Evolutionary conservation across 1,284 basidiomycete genomes (phyloP).

Genomic region (Singerocomus inundabilis): DNA sequence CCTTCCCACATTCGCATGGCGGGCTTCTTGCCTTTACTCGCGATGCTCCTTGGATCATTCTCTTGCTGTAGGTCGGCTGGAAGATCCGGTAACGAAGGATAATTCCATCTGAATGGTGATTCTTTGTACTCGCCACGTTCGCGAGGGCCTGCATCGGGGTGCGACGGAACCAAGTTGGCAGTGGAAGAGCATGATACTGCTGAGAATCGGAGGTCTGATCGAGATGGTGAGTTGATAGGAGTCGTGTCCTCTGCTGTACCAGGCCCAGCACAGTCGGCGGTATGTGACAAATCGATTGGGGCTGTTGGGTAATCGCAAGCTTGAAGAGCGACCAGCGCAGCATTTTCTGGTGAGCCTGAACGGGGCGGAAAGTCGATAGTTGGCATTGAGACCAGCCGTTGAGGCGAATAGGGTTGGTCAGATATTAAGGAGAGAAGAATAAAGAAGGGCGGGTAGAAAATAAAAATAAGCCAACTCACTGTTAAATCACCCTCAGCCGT

Average conservation of each 20-base stretch:
- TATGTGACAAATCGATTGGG: background rate
- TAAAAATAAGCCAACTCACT: conserved; percentile 7
- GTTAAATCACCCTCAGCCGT: too few species aligned
- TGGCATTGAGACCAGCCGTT: conserved; percentile 14
- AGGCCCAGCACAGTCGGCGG: background rate
- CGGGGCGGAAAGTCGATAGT: conserved; percentile 6
- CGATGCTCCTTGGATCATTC: background rate
- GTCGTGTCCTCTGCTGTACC: conserved; percentile 9
- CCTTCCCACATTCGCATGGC: conserved; percentile 38
- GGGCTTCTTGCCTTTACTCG: conserved; percentile 3
- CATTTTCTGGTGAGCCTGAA: conserved; percentile 27
- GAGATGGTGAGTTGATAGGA: conserved; percentile 17
- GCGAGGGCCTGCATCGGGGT: conserved; percentile 7
- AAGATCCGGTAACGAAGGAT: conserved; percentile 24
- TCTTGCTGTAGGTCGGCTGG: conserved; percentile 11
- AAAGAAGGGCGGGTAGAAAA: conserved; percentile 19
- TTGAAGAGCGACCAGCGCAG: conserved; percentile 31
- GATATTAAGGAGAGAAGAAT: conserved; percentile 4
- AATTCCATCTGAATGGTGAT: conserved; percentile 35
- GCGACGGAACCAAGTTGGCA: conserved; percentile 23
- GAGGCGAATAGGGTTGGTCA: conserved; percentile 4
- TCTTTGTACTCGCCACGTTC: conserved; percentile 26
- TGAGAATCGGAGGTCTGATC: conserved; percentile 27
- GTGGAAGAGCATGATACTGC: conserved; percentile 26
- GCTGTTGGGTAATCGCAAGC: conserved; percentile 22